These are phyloP conservation scores for Tuber borchii DNA, from an alignment of 495 filamentous ascomycete species.

Conservation along the genomic window DNA sequence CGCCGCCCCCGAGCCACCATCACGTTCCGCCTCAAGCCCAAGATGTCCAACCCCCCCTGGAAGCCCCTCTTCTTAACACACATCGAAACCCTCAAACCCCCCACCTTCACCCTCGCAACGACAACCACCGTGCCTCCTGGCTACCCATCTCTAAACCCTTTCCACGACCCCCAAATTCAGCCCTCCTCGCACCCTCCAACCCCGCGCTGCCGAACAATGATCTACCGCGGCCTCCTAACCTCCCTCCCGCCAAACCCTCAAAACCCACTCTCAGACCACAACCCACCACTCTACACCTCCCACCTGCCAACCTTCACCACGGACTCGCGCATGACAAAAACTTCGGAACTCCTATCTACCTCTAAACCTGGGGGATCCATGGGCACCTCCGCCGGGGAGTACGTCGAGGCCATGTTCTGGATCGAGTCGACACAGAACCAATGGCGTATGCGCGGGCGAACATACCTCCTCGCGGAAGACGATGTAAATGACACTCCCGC, in stretches of 20 bases:
- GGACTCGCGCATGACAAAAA: slow-evolving; percentile 79
- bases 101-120: slow-evolving; percentile 58
- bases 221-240: slow-evolving; percentile 79
- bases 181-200: slow-evolving; percentile 47
- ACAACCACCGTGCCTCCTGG: slow-evolving; percentile 40
- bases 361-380: slow-evolving; percentile 4
- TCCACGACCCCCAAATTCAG: slow-evolving; percentile 59
- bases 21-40: slow-evolving; percentile 40
- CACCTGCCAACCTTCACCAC: slow-evolving; percentile 80
- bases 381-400: slow-evolving; percentile 56
- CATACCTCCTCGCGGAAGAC: slow-evolving; percentile 55
- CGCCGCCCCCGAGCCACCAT: slow-evolving; percentile 8
- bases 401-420: slow-evolving; percentile 83
- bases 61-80: slow-evolving; percentile 52
- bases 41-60: slow-evolving; percentile 46
- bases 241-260: slow-evolving; percentile 61
- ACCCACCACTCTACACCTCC: slow-evolving; percentile 61
- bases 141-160: slow-evolving; percentile 51
- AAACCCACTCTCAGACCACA: slow-evolving; percentile 54
- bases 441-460: slow-evolving; percentile 74
- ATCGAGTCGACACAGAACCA: slow-evolving; percentile 59
- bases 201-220: slow-evolving; percentile 58
- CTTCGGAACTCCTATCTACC: slow-evolving; percentile 55
- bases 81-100: slow-evolving; percentile 50
- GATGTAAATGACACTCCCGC: slow-evolving; percentile 25